phyloP scores from a whole-genome alignment of 2,329 filamentous ascomycete genomes.

The Didymella pinodella region DNA sequence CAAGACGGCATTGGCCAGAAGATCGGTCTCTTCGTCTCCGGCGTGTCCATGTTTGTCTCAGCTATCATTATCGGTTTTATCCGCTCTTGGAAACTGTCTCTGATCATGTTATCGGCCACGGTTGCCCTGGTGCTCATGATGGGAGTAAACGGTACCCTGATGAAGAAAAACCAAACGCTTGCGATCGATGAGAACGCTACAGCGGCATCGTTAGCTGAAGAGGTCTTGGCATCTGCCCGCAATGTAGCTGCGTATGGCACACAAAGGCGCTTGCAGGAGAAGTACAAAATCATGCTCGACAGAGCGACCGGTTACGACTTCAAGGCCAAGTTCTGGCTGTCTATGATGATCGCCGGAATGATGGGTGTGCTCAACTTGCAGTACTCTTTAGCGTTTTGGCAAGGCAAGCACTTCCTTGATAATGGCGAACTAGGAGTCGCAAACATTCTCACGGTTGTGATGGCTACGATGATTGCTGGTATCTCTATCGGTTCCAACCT shows the following conservation, averaged over 20 bases:
- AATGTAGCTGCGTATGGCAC: slow-evolving; percentile 94
- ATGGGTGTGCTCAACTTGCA: slow-evolving; percentile 86
- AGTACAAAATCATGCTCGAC: slow-evolving; percentile 79
- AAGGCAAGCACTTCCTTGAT: slow-evolving; percentile 64
- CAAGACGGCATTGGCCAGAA: slow-evolving; percentile 79
- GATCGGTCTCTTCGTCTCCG: slow-evolving; percentile 46
- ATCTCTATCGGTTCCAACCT: slow-evolving; percentile 77
- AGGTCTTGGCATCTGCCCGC: slow-evolving; percentile 91
- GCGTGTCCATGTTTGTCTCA: slow-evolving; percentile 69
- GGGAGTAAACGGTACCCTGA: slow-evolving; percentile 74
- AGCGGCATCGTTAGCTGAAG: slow-evolving; percentile 88
- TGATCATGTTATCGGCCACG: slow-evolving; percentile 84
- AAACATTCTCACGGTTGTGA: slow-evolving; percentile 81
- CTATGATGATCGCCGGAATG: slow-evolving; percentile 82
- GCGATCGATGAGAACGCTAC: slow-evolving; percentile 81
- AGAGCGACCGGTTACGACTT: slow-evolving; percentile 79
- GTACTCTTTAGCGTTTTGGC: slow-evolving; percentile 57
- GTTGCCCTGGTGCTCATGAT: slow-evolving; percentile 80
- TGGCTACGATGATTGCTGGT: slow-evolving; percentile 91
- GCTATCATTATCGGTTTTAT: slow-evolving; percentile 93
- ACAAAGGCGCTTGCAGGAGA: slow-evolving; percentile 85
- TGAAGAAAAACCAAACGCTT: slow-evolving; percentile 77
- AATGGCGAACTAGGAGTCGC: slow-evolving; percentile 67
- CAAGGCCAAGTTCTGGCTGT: slow-evolving; percentile 75
- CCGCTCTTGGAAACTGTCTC: slow-evolving; percentile 89